phyloP scores from a whole-genome alignment of 1,139 yeast species.

The Trichomonascaceae sp. region DNA sequence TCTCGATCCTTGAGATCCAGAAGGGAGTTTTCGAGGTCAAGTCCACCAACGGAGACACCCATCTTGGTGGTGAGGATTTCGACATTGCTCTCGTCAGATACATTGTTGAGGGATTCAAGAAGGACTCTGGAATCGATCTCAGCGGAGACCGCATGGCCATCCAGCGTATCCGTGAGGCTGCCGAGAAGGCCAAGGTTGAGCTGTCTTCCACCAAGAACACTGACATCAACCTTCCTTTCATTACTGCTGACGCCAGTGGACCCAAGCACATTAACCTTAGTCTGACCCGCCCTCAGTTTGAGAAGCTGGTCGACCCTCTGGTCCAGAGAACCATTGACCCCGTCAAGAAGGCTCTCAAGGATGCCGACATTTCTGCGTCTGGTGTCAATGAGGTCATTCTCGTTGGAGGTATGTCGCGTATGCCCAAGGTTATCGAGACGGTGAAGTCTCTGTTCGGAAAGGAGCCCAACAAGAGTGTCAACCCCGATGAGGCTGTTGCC shows the following conservation, averaged over 20 bases:
- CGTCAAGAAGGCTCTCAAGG: conserved; percentile 96
- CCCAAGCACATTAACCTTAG: conserved; percentile 97
- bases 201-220: conserved; percentile 88
- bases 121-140: conserved; percentile 83
- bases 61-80: conserved; percentile 76
- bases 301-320: conserved; percentile 78
- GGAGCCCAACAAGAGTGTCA: conserved; percentile 97
- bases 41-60: conserved; percentile 84
- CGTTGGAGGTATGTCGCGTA: conserved; percentile 99
- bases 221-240: conserved; percentile 93
- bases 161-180: conserved; percentile 99
- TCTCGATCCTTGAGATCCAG: conserved; percentile 73
- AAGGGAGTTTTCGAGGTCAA: conserved; percentile 82
- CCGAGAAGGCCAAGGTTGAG: conserved; percentile 99
- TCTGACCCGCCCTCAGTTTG: conserved; percentile 87
- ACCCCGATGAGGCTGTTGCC: conserved; percentile 99
- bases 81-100: conserved; percentile 79
- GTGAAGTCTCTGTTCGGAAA: conserved; percentile 86
- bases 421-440: conserved; percentile 98
- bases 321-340: conserved; percentile 92
- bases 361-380: conserved; percentile 76
- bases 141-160: conserved; percentile 94
- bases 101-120: conserved; percentile 85
- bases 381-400: conserved; percentile 89
- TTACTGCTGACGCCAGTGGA: conserved; percentile 89